These are phyloP conservation scores for Colletotrichum lini DNA, from an alignment of 2,329 filamentous ascomycete species.

Conservation along the genomic window DNA sequence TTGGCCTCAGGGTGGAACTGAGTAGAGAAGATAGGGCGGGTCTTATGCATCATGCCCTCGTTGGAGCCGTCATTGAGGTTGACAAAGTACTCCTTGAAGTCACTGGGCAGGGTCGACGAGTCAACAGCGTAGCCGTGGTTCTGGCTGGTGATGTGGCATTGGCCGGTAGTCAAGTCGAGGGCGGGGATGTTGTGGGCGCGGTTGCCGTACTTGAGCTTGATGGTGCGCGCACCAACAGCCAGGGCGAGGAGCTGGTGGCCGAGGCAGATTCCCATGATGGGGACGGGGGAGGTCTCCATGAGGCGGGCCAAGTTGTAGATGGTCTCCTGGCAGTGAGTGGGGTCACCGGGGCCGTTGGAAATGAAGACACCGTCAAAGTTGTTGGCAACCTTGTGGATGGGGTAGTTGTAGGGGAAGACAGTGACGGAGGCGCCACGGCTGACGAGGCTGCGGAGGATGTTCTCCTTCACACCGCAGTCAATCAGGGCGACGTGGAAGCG, in stretches of 20 bases:
- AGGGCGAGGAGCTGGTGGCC: constrained; percentile 96
- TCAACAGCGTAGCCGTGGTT: constrained; percentile 99
- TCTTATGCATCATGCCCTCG: constrained; percentile 96
- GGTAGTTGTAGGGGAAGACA: constrained; percentile 96
- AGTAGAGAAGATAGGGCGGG: constrained; percentile 96
- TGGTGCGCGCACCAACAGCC: constrained; percentile 87
- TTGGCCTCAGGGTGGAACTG: constrained; percentile 99
- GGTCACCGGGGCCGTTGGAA: constrained; percentile 98
- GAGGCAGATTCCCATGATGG: constrained; percentile 97
- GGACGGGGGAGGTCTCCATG: constrained; percentile 91
- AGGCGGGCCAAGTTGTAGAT: constrained; percentile 92
- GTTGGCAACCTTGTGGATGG: constrained; percentile 97
- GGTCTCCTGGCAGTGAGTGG: constrained; percentile 95
- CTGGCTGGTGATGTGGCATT: constrained; percentile 98
- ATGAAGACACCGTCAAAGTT: constrained; percentile 99
- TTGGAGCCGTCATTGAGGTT: constrained; percentile 98
- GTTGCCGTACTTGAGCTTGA: constrained; percentile 99
- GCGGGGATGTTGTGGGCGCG: constrained; percentile 98
- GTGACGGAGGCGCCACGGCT: constrained; percentile 93
- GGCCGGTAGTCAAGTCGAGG: constrained; percentile 92
- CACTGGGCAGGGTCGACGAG: constrained; percentile 81
- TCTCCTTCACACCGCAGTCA: constrained; percentile 99
- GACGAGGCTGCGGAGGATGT: constrained; percentile 96
- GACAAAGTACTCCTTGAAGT: constrained; percentile 98
- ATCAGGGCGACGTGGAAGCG: constrained; percentile 93